A percentile compares a stretch with the other conserved stretches of the same genome.
These are phyloP conservation scores for Naganishia sp. DNA, from an alignment of 1,284 basidiomycete species.

Conservation along the genomic window DNA sequence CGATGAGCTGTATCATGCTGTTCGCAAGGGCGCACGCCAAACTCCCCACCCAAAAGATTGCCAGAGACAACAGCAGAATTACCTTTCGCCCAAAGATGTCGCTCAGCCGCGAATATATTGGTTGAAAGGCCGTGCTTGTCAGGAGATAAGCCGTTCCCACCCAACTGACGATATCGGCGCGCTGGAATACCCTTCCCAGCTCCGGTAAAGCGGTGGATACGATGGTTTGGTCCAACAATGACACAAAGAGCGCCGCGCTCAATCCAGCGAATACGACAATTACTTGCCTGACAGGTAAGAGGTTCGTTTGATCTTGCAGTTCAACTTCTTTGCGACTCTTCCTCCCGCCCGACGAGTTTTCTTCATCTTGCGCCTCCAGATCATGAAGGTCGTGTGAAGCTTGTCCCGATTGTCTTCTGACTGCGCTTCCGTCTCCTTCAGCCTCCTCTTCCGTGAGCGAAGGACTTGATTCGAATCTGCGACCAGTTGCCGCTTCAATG, in stretches of 20 bases:
- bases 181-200: constrained; percentile 67
- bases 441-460: neutral
- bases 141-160: constrained; percentile 58
- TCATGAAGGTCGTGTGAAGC: neutral
- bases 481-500: constrained; percentile 9
- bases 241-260: constrained; percentile 58
- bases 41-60: constrained; percentile 61
- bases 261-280: constrained; percentile 65
- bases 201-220: constrained; percentile 70
- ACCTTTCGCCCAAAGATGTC: constrained; percentile 76
- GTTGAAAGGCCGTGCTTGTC: constrained; percentile 67
- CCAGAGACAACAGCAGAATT: constrained; percentile 63
- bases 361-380: constrained; percentile 17
- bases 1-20: constrained; percentile 68
- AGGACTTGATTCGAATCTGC: neutral
- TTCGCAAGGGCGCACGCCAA: constrained; percentile 61
- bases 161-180: constrained; percentile 68
- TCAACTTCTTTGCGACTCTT: constrained; percentile 41
- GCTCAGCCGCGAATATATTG: constrained; percentile 66
- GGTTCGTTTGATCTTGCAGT: constrained; percentile 73
- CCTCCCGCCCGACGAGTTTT: neutral
- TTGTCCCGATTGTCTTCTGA: neutral
- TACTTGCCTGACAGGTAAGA: constrained; percentile 68
- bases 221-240: constrained; percentile 57
- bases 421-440: neutral